Percentiles rank a stretch among this genome's conserved stretches.
Conservation (phyloP, 768 basidiomycete species). For the Tylopilus felleus region DNA sequence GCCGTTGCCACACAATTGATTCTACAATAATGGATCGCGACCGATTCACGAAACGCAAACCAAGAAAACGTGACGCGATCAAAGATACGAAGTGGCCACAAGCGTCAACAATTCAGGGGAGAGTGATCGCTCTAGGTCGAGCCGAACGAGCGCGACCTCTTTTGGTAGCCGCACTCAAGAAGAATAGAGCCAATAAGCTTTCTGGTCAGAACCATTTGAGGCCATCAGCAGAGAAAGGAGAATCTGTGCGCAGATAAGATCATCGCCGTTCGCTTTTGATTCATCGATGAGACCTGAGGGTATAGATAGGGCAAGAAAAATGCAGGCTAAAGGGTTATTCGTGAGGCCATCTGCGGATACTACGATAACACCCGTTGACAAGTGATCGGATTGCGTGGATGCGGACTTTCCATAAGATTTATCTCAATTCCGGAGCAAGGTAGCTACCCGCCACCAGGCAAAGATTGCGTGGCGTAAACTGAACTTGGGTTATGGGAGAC, state of each 20-base stretch:
- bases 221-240: background rate
- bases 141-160: background rate
- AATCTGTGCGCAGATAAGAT: background rate
- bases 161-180: too few relatives aligned
- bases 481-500: constrained; percentile 87
- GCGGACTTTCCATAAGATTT: background rate
- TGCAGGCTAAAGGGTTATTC: background rate
- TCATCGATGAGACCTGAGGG: background rate
- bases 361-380: background rate
- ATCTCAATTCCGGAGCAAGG: constrained; percentile 56
- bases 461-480: constrained; percentile 93
- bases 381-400: background rate
- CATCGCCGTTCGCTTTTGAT: constrained; percentile 2
- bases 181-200: background rate
- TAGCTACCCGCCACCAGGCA: constrained; percentile 84
- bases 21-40: background rate
- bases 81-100: background rate
- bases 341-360: background rate
- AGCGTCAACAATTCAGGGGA: background rate
- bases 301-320: constrained; percentile 1
- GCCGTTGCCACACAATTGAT: background rate
- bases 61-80: background rate
- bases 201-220: background rate
- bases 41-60: background rate
- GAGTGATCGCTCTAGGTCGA: background rate